A percentile compares a stretch with the other conserved stretches of the same genome.
These are phyloP conservation scores for Lagenidium giganteum DNA, from an alignment of 352 stramenopile species.

Conservation along the genomic window DNA sequence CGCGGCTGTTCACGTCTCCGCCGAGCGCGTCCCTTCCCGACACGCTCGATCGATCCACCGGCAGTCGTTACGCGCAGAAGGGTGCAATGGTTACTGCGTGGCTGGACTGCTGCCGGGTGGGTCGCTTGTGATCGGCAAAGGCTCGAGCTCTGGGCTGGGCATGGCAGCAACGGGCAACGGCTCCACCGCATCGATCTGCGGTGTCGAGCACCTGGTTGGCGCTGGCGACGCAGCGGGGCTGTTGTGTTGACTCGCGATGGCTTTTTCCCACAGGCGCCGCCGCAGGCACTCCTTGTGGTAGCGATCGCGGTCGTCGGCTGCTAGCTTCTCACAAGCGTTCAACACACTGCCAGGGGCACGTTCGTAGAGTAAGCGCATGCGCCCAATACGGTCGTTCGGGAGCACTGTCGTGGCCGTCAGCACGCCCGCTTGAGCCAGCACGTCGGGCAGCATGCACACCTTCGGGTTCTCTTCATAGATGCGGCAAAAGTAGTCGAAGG, in stretches of 20 bases:
- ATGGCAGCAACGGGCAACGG: too few species aligned
- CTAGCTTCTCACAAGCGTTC: constrained; percentile 36
- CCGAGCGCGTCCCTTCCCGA: too few species aligned
- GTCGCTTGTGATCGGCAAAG: too few species aligned
- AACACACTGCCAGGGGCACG: constrained; percentile 24
- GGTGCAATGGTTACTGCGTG: too few species aligned
- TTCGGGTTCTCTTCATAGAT: constrained; percentile 19
- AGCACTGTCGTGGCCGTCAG: not conserved
- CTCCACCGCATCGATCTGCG: not conserved
- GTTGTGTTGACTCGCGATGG: constrained; percentile 20
- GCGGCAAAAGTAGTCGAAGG: constrained; percentile 39
- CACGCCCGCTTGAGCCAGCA: not conserved
- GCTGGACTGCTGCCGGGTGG: too few species aligned
- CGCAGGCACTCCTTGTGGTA: constrained; percentile 61
- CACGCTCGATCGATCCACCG: too few species aligned
- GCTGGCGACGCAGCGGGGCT: constrained; percentile 9
- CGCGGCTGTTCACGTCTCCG: too few species aligned
- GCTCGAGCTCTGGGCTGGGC: too few species aligned
- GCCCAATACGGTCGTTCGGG: too few species aligned
- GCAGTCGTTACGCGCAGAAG: too few species aligned
- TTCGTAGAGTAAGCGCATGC: constrained; percentile 8
- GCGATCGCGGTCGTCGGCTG: constrained; percentile 40
- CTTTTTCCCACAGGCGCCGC: constrained; percentile 54
- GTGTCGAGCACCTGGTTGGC: too few species aligned
- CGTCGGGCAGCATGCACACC: not conserved